Conservation (phyloP, 768 basidiomycete genomes). For the Leccinellum luteum region DNA sequence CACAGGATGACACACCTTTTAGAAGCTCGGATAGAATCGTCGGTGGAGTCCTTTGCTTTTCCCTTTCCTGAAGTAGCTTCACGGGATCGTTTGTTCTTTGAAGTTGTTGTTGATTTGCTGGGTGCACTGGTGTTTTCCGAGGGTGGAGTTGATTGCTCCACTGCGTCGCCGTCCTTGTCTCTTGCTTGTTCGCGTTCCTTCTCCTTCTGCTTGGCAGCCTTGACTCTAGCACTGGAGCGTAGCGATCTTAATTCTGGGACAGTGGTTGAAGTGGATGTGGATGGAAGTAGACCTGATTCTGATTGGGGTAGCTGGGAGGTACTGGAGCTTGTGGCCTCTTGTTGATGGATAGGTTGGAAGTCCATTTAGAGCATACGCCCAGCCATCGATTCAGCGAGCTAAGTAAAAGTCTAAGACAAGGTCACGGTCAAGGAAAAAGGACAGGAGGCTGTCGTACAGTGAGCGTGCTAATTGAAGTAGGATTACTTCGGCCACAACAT, state of each 20-base stretch:
- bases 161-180: constrained; percentile 51
- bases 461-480: constrained; percentile 25
- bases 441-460: constrained; percentile 15
- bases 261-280: constrained; percentile 34
- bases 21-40: constrained; percentile 49
- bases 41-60: constrained; percentile 58
- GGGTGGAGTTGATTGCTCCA: constrained; percentile 39
- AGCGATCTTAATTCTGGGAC: constrained; percentile 54
- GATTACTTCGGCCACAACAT: constrained; percentile 21
- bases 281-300: constrained; percentile 34
- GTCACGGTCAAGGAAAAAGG: constrained; percentile 26
- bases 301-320: constrained; percentile 41
- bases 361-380: constrained; percentile 89
- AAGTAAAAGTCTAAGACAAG: constrained; percentile 21
- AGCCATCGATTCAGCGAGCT: constrained; percentile 67
- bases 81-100: constrained; percentile 51
- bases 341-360: constrained; percentile 71
- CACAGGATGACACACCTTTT: constrained; percentile 58
- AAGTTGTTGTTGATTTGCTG: constrained; percentile 32
- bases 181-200: constrained; percentile 51
- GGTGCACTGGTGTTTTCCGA: constrained; percentile 45
- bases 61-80: constrained; percentile 54
- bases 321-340: constrained; percentile 70
- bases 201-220: constrained; percentile 70
- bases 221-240: constrained; percentile 75